Conservation (phyloP, 352 stramenopile genomes). For the Globisporangium echinulatum region DNA sequence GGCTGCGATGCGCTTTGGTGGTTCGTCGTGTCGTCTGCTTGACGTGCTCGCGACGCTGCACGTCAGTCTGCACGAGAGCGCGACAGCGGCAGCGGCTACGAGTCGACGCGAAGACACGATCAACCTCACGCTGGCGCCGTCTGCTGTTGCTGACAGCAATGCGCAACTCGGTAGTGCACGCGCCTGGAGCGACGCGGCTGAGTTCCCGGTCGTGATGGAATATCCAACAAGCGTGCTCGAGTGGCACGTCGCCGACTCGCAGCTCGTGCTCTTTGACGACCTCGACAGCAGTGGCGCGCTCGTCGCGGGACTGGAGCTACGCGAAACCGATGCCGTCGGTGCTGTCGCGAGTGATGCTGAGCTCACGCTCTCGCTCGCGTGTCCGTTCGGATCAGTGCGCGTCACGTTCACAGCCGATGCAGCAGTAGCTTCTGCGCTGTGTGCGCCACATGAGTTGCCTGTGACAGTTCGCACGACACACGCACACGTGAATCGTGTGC, state of each 20-base stretch:
- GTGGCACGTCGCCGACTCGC: slow-evolving; percentile 7
- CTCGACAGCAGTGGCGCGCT: background rate
- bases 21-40: slow-evolving; percentile 10
- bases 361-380: slow-evolving; percentile 9
- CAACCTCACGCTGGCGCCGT: slow-evolving; percentile 4
- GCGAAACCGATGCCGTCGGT: background rate
- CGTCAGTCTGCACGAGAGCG: slow-evolving; percentile 1
- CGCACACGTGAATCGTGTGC: slow-evolving; percentile 8
- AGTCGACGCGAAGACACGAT: background rate
- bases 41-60: slow-evolving; percentile 18
- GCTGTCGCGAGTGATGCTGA: background rate
- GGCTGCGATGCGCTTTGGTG: slow-evolving; percentile 18
- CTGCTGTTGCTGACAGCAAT: background rate
- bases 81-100: background rate
- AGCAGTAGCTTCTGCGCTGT: background rate
- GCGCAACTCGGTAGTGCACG: background rate
- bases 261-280: slow-evolving; percentile 6
- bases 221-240: background rate
- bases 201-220: slow-evolving; percentile 1
- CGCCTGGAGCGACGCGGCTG: slow-evolving; percentile 5
- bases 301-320: slow-evolving; percentile 4
- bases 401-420: slow-evolving; percentile 1
- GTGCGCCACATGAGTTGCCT: slow-evolving; percentile 3
- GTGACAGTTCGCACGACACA: slow-evolving; percentile 3
- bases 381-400: background rate